Conservation (phyloP, 1,139 yeast species). For the Taphrina pruni region DNA sequence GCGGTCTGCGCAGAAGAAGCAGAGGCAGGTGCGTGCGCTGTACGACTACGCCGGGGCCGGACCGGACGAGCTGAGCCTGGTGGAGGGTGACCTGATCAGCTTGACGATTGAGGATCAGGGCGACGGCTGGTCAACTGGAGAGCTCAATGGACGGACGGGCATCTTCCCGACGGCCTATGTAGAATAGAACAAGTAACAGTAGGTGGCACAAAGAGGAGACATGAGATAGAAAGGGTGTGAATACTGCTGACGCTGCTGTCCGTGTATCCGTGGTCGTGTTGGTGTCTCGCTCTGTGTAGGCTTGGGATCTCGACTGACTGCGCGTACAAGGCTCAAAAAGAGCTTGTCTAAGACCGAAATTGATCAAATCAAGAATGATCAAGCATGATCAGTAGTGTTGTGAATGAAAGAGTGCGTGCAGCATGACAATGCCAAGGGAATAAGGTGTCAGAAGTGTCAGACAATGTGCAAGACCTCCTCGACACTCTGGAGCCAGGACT, state of each 20-base stretch:
- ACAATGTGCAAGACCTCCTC: conserved; percentile 20
- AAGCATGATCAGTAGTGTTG: too few species aligned
- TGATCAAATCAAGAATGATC: too few species aligned
- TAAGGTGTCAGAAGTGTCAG: not conserved
- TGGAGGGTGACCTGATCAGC: conserved; percentile 75
- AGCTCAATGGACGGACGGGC: conserved; percentile 39
- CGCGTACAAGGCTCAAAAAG: too few species aligned
- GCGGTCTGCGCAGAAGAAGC: conserved; percentile 65
- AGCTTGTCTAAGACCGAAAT: too few species aligned
- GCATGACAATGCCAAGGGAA: too few species aligned
- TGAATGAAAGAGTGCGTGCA: too few species aligned
- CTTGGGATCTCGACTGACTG: too few species aligned
- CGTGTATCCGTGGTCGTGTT: too few species aligned
- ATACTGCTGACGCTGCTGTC: too few species aligned
- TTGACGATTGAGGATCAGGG: conserved; percentile 78
- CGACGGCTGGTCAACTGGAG: conserved; percentile 95
- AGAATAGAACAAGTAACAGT: not conserved
- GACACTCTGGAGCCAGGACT: conserved; percentile 27
- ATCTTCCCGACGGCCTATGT: conserved; percentile 44
- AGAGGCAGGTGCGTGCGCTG: conserved; percentile 71
- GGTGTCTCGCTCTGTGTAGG: too few species aligned
- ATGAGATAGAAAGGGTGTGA: too few species aligned
- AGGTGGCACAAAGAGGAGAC: too few species aligned
- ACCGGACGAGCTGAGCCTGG: conserved; percentile 75
- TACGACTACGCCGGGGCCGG: conserved; percentile 84